These are phyloP conservation scores for Nigrospora osmanthi DNA, from an alignment of 2,329 filamentous ascomycete genomes.

Conservation along the genomic window DNA sequence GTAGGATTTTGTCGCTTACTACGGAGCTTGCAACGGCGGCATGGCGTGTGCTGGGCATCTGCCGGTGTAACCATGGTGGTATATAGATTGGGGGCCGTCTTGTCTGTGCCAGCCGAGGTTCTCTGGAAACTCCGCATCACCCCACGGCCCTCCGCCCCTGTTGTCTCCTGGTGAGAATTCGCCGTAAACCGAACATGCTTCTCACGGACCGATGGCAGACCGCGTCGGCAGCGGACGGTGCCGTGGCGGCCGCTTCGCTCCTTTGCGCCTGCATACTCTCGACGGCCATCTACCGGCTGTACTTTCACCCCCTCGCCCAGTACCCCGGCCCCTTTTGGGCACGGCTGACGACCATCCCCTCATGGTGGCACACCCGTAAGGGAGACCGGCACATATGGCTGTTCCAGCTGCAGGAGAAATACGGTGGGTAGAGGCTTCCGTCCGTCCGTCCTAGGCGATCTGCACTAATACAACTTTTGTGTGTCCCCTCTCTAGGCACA, in stretches of 20 bases:
- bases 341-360: conserved; percentile 10
- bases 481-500: neutral
- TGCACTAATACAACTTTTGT: neutral
- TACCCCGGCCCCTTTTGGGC: conserved; percentile 15
- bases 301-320: conserved; percentile 12
- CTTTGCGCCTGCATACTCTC: neutral
- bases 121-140: no score
- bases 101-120: no score
- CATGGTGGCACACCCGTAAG: conserved; percentile 7
- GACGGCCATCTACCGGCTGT: conserved; percentile 11
- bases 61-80: no score
- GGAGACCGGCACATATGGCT: conserved; percentile 1
- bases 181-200: no score
- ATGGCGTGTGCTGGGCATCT: no score
- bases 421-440: neutral
- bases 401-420: conserved; percentile 1
- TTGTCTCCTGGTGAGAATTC: no score
- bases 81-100: no score
- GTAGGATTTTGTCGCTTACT: no score
- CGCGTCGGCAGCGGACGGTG: neutral
- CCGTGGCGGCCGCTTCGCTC: neutral
- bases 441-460: neutral
- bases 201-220: no score
- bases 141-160: no score
- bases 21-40: no score